Conservation (phyloP, 192 early-diverging fungal species). For the Coemansia sp. region DNA sequence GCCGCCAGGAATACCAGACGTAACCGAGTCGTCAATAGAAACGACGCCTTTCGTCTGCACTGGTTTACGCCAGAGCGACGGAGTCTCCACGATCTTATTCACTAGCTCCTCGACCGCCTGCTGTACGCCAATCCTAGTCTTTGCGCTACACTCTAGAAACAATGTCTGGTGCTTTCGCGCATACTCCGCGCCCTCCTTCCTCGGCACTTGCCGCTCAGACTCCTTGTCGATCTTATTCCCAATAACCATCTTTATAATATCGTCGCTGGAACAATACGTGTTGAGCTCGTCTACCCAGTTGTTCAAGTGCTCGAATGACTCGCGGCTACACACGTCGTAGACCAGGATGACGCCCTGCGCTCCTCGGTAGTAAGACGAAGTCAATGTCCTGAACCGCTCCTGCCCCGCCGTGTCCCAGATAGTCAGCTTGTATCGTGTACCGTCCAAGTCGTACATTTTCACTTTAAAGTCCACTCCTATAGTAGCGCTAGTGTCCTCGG, state of each 20-base stretch:
- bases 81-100: slow-evolving; percentile 78
- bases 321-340: slow-evolving; percentile 95
- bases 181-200: slow-evolving; percentile 91
- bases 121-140: slow-evolving; percentile 88
- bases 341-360: slow-evolving; percentile 98
- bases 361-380: slow-evolving; percentile 96
- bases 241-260: slow-evolving; percentile 97
- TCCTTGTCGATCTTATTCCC: slow-evolving; percentile 99
- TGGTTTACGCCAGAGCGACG: slow-evolving; percentile 67
- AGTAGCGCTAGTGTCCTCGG: slow-evolving; percentile 90
- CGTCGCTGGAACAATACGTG: slow-evolving; percentile 83
- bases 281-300: slow-evolving; percentile 96
- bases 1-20: slow-evolving; percentile 36
- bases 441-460: slow-evolving; percentile 83
- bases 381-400: slow-evolving; percentile 97
- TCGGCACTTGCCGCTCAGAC: slow-evolving; percentile 65
- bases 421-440: slow-evolving; percentile 91
- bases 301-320: slow-evolving; percentile 90
- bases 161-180: slow-evolving; percentile 88
- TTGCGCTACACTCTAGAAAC: slow-evolving; percentile 97
- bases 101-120: slow-evolving; percentile 97
- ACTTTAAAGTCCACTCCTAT: slow-evolving; percentile 99
- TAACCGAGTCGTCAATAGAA: slow-evolving; percentile 47
- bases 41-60: slow-evolving; percentile 36
- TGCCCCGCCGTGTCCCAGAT: slow-evolving; percentile 99